phyloP scores from a whole-genome alignment of 169 alveolate species.

The Fabrea salina region DNA sequence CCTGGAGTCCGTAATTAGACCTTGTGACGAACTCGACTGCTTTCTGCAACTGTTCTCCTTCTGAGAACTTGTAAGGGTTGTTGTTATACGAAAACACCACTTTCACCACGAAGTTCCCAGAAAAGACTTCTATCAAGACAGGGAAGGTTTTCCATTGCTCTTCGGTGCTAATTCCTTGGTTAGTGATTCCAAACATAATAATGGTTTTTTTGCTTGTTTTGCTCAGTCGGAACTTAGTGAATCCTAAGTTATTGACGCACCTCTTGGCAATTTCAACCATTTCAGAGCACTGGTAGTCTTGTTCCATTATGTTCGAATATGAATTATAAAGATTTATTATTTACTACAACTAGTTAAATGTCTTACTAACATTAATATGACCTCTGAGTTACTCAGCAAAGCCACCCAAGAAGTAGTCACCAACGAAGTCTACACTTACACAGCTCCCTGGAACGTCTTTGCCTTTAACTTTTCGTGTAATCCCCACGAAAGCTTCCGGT shows the following conservation, averaged over 20 bases:
- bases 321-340: too few relatives aligned
- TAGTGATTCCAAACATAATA: background rate
- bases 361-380: too few relatives aligned
- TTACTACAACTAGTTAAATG: too few relatives aligned
- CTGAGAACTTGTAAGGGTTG: background rate
- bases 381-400: too few relatives aligned
- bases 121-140: background rate
- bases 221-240: background rate
- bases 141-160: background rate
- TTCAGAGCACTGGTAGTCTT: too few relatives aligned
- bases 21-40: background rate
- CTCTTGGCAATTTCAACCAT: background rate
- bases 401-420: too few relatives aligned
- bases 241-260: background rate
- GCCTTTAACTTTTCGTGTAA: constrained; percentile 62
- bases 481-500: constrained; percentile 38
- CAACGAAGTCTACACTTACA: constrained; percentile 52
- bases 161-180: background rate
- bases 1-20: background rate
- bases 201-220: background rate
- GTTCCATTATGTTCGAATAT: too few relatives aligned
- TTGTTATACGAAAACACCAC: background rate
- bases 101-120: background rate
- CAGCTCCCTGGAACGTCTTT: constrained; percentile 64
- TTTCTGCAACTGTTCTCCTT: background rate